Percentiles rank a stretch among this genome's conserved stretches.
Evolutionary conservation across 192 early-diverging fungal genomes (phyloP).

Genomic region (Backusella macrospora): DNA sequence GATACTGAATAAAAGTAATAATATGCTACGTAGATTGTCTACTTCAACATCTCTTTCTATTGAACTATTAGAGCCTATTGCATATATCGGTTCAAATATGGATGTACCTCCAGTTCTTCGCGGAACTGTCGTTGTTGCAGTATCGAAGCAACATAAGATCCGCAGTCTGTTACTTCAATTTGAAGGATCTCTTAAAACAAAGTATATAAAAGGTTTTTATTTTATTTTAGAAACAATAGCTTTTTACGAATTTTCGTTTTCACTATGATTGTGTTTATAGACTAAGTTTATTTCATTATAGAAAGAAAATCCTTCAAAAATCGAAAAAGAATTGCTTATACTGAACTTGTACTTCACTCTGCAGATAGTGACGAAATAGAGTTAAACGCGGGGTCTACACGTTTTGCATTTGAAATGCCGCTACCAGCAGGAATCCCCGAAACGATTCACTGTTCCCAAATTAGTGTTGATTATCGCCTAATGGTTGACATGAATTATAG

Average conservation of each 20-base stretch:
- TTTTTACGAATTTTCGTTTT: too few relatives aligned
- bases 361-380: too few relatives aligned
- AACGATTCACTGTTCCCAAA: not conserved
- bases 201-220: not conserved
- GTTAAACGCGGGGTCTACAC: not conserved
- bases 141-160: not conserved
- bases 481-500: not conserved
- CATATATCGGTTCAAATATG: not conserved
- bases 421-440: constrained; percentile 7
- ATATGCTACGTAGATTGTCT: not conserved
- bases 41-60: not conserved
- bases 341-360: not conserved
- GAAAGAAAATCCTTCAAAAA: too few relatives aligned
- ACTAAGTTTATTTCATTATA: too few relatives aligned
- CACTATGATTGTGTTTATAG: too few relatives aligned
- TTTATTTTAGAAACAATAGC: too few relatives aligned
- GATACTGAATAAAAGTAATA: too few relatives aligned
- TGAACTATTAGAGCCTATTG: constrained; percentile 19
- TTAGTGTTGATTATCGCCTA: not conserved
- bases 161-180: not conserved
- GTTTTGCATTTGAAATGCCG: constrained; percentile 26
- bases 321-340: too few relatives aligned
- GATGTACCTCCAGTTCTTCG: constrained; percentile 10
- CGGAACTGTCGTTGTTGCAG: not conserved
- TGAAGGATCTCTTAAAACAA: not conserved